Evolutionary conservation across 1,284 basidiomycete species (phyloP).

Genomic region (Mycosarcoma mackinlayi): DNA sequence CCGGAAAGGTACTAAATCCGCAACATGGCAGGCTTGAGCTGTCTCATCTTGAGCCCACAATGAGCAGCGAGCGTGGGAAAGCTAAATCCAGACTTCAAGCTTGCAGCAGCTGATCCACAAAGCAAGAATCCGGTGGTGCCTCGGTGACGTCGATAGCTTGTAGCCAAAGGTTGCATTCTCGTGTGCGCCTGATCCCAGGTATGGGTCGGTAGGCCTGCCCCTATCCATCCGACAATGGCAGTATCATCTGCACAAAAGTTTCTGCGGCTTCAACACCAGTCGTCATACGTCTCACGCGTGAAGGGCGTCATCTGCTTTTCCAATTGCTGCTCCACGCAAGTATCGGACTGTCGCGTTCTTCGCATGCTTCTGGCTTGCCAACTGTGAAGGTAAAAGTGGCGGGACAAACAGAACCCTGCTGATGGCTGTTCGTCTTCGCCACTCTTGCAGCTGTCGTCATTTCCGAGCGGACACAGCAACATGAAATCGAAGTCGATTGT

Average conservation of each 20-base stretch:
- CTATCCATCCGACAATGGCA: too few species aligned
- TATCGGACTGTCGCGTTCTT: not conserved
- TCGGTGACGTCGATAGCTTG: too few species aligned
- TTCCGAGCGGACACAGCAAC: constrained; percentile 5
- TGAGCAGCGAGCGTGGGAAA: not conserved
- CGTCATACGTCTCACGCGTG: constrained; percentile 33
- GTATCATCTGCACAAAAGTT: too few species aligned
- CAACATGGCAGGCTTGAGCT: not conserved
- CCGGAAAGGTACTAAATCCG: constrained; percentile 1
- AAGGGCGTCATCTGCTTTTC: too few species aligned
- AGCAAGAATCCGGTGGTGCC: too few species aligned
- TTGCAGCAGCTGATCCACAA: not conserved
- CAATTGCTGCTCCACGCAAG: not conserved
- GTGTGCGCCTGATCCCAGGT: not conserved
- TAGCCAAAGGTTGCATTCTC: too few species aligned
- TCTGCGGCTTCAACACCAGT: constrained; percentile 9
- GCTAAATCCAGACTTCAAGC: not conserved
- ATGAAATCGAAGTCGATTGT: constrained; percentile 32
- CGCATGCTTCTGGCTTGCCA: not conserved
- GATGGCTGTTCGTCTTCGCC: not conserved
- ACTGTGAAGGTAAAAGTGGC: constrained; percentile 3
- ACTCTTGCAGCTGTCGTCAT: constrained; percentile 3
- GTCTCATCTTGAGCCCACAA: not conserved
- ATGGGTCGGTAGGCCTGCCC: not conserved
- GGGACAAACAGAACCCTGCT: constrained; percentile 25